These are phyloP conservation scores for Rhizopogon salebrosus DNA, from an alignment of 768 basidiomycete genomes.

Conservation along the genomic window DNA sequence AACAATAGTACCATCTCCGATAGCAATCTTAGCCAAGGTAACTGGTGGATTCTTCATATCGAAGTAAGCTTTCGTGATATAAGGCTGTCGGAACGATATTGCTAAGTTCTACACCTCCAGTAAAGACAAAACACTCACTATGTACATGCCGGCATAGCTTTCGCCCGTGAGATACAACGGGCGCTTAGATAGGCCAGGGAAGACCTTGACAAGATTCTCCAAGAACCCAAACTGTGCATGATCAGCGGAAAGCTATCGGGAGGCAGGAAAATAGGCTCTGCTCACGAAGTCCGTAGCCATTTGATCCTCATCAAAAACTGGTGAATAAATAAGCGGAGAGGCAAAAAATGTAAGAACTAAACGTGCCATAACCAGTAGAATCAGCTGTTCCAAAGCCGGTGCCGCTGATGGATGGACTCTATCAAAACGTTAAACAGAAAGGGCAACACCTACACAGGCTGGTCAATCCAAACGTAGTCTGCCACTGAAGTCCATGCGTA, in stretches of 20 bases:
- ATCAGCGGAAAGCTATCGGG: constrained; percentile 1
- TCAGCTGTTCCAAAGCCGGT: constrained; percentile 64
- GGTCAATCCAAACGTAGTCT: constrained; percentile 72
- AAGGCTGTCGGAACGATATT: constrained; percentile 43
- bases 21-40: constrained; percentile 59
- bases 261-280: background rate
- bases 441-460: constrained; percentile 46
- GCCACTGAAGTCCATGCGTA: constrained; percentile 56
- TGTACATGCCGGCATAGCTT: constrained; percentile 72
- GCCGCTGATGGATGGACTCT: constrained; percentile 34
- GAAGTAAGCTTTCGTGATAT: constrained; percentile 72
- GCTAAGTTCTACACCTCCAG: background rate
- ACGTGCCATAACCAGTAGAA: constrained; percentile 51
- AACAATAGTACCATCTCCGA: constrained; percentile 63
- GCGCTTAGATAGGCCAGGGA: constrained; percentile 60
- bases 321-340: background rate
- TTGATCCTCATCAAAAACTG: constrained; percentile 60
- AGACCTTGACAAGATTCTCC: constrained; percentile 66
- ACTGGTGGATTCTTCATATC: constrained; percentile 59
- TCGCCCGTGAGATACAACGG: constrained; percentile 70
- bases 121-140: constrained; percentile 34
- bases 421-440: background rate
- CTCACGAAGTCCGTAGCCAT: constrained; percentile 49
- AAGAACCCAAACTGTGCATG: constrained; percentile 61
- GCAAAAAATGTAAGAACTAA: background rate